Evolutionary conservation across 192 early-diverging fungal genomes (phyloP), one percentile per base, ranked within the genome.

Genomic region (Backusella sp.): DNA sequence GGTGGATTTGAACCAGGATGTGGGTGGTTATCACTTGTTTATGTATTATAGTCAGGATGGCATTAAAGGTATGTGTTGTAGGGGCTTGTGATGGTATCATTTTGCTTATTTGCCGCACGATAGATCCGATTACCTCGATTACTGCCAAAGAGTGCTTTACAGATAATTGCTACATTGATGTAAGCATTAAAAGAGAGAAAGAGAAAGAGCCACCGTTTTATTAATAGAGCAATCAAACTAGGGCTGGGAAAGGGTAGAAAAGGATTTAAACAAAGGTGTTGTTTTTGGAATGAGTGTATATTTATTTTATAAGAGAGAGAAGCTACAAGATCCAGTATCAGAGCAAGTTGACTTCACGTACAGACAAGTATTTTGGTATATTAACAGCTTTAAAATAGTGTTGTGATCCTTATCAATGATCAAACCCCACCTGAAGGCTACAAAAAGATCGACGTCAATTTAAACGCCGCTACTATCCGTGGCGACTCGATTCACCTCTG

Each of bases 1-100:
- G 23, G 42, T 86, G 53, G 75, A 86, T 68, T 42, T 84, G 28
- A 86, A 84, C 39, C 35, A 71, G 66, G 80, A 80, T 41, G 80
- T 83, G 23, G 82, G 78, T 62, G 73, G 72, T 3, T 46, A 36
- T 34, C 49, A 66, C 34, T 34, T 77, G 30, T 77, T 67, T 46
- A 53, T 79, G 35, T 79, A 56, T 42, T 79, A 79, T 62, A 68
- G 68, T 34, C 72, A 73, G 59, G 42, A 62, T 6, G 77, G 77
- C 3, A 37, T 73, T 23, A 67, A 75, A 75, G 74, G 74, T 75
- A 68, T 44, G 30, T 26, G 37, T 15, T n/a, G 2, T 32, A 32
- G 37, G 37, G 9, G 37, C 9, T 9, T 39, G 37, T 39, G 37
- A 3, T 9, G 2, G 37, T 3, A 11, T 12, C 37, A 39, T 39